phyloP scores from a whole-genome alignment of 139 green algal genomes.

The Dunaliella primolecta region DNA sequence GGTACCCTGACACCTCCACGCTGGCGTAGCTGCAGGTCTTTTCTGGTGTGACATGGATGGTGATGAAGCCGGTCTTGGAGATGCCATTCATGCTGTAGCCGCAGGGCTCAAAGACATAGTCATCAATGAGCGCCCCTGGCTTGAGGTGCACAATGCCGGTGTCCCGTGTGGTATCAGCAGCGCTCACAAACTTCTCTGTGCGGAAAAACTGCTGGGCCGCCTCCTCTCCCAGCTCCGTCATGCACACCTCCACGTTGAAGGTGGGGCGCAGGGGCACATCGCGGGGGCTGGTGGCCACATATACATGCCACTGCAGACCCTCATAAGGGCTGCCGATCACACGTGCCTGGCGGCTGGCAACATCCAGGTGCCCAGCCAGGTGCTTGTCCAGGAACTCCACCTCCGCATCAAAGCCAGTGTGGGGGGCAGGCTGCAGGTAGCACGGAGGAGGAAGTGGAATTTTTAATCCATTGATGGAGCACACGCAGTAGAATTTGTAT shows the following conservation, averaged over 20 bases:
- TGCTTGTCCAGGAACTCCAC: slow-evolving; percentile 64
- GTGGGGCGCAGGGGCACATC: slow-evolving; percentile 31
- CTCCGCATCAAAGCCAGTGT: slow-evolving; percentile 80
- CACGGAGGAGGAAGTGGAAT: too few species aligned
- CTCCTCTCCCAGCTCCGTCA: slow-evolving; percentile 80
- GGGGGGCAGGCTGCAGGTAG: slow-evolving; percentile 39
- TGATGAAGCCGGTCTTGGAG: slow-evolving; percentile 71
- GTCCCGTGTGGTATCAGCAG: slow-evolving; percentile 51
- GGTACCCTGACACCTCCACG: slow-evolving; percentile 81
- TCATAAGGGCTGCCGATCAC: slow-evolving; percentile 79
- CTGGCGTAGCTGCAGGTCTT: slow-evolving; percentile 87
- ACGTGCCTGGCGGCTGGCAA: slow-evolving; percentile 59
- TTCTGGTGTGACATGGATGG: slow-evolving; percentile 98
- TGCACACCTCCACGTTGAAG: slow-evolving; percentile 94
- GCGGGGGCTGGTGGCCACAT: slow-evolving; percentile 55
- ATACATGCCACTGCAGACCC: slow-evolving; percentile 94
- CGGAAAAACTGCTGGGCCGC: slow-evolving; percentile 75
- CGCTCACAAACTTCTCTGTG: slow-evolving; percentile 56
- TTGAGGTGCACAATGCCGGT: slow-evolving; percentile 77
- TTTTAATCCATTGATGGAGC: too few species aligned
- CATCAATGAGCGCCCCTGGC: slow-evolving; percentile 81
- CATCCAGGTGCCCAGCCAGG: slow-evolving; percentile 64
- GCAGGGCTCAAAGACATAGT: slow-evolving; percentile 98
- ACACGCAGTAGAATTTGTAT: too few species aligned
- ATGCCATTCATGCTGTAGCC: slow-evolving; percentile 98